phyloP scores from a whole-genome alignment of 225 moss, liverwort and hornwort species.

The Polytrichum formosum region DNA sequence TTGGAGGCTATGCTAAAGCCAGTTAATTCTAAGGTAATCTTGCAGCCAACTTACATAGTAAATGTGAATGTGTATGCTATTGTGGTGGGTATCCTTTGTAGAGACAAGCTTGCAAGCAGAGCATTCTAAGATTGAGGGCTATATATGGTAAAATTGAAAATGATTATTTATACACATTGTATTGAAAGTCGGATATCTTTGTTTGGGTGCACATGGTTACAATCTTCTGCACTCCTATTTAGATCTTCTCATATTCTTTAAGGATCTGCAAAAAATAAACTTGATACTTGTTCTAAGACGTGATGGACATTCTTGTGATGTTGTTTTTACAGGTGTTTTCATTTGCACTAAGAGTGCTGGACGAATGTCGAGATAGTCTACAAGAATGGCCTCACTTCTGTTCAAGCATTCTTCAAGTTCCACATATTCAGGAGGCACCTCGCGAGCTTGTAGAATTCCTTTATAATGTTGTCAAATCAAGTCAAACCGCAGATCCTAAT shows the following conservation, averaged over 20 bases:
- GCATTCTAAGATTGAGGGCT: no score
- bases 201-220: no score
- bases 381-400: conserved; percentile 95
- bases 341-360: conserved; percentile 79
- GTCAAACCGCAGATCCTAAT: conserved; percentile 29
- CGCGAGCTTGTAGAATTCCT: conserved; percentile 67
- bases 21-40: conserved; percentile 74
- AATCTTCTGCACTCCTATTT: no score
- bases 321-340: conserved; percentile 69
- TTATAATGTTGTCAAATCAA: conserved; percentile 50
- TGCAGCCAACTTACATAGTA: not conserved
- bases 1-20: conserved; percentile 92
- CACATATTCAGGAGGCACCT: conserved; percentile 76
- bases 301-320: not conserved
- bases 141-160: no score
- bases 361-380: conserved; percentile 84
- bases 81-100: no score
- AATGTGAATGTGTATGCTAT: no score
- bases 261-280: no score
- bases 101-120: no score
- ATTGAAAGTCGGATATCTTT: no score
- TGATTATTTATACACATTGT: no score
- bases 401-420: conserved; percentile 86
- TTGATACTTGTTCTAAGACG: not conserved
- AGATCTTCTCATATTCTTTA: no score